These are phyloP conservation scores for Teratosphaeria pseudoeucalypti DNA, from an alignment of 2,329 filamentous ascomycete species.

Conservation along the genomic window DNA sequence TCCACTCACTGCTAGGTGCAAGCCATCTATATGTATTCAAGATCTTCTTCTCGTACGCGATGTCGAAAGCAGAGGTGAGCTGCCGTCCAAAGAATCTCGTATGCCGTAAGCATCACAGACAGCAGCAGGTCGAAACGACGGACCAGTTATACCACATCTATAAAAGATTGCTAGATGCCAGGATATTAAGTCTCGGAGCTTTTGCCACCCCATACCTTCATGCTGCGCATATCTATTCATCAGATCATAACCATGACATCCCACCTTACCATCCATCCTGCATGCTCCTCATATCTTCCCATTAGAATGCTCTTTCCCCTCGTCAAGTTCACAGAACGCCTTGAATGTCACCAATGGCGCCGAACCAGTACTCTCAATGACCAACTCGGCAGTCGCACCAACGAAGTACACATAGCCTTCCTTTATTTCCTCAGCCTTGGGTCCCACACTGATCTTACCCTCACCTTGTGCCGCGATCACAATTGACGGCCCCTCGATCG, in stretches of 20 bases:
- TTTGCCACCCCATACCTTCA: background rate
- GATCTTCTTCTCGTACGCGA: too few relatives aligned
- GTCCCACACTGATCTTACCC: constrained; percentile 76
- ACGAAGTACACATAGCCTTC: constrained; percentile 50
- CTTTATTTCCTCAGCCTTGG: constrained; percentile 59
- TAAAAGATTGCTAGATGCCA: background rate
- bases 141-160: too few relatives aligned
- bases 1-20: too few relatives aligned
- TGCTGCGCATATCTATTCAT: background rate
- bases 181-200: background rate
- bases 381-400: constrained; percentile 73
- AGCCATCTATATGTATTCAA: too few relatives aligned
- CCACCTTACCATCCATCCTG: background rate
- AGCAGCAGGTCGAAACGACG: too few relatives aligned
- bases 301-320: constrained; percentile 9
- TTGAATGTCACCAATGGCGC: constrained; percentile 81
- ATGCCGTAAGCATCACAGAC: too few relatives aligned
- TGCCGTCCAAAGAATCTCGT: too few relatives aligned
- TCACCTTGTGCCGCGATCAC: constrained; percentile 78
- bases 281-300: constrained; percentile 7
- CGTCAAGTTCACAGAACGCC: constrained; percentile 70
- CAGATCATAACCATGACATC: background rate
- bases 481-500: constrained; percentile 79
- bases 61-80: too few relatives aligned
- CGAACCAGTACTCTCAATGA: constrained; percentile 58